Base-by-base conservation (phyloP, 2,329 filamentous ascomycete species). In the Aureobasidium sp. region DNA sequence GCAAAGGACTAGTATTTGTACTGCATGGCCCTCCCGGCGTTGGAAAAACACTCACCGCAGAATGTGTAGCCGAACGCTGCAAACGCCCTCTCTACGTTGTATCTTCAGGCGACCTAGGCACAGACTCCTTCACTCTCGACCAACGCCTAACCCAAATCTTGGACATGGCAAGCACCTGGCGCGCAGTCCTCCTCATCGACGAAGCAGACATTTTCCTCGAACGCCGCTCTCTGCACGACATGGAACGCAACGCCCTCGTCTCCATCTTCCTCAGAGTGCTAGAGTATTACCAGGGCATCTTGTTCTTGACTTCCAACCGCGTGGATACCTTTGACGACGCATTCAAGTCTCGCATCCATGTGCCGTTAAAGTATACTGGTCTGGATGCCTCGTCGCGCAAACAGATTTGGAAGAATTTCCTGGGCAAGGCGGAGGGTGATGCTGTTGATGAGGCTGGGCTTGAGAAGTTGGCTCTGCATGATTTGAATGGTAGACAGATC, bases 221-320 rank as follows among this genome's bases (percentile, higher is more conserved):
- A 34, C 34, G 45, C 34, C 44, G 45, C 27, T 51, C 45, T 0
- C 36, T 49, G 34, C 44, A 49, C n/a, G 57, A 60, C n/a, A 60
- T 60, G 44, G 58, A 69, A 20, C 49, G 69, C 9, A 72, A 72
- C 31, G 66, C 62, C 5, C 60, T 68, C 12, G 64, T 68, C 17
- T 66, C 60, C 9, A 68, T 76, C 25, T 76, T 77, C 58, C 68
- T 77, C n/a, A 70, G 74, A 17, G 69, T 69, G 20, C 69, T 77
- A 0, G 74, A 76, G 49, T 76, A 76, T 65, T 76, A 73, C 62
- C 41, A 69, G 36, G 75, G 75, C 27, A 70, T 77, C 17, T 67
- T 77, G 20, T 73, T 76, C 62, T 67, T 77, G 8, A 78, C 74
- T 3, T 74, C 72, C 1, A 77, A 77, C 59, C 70, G 72, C 3